phyloP scores from a whole-genome alignment of 2,329 filamentous ascomycete genomes.

The Pseudocercospora fuligena region DNA sequence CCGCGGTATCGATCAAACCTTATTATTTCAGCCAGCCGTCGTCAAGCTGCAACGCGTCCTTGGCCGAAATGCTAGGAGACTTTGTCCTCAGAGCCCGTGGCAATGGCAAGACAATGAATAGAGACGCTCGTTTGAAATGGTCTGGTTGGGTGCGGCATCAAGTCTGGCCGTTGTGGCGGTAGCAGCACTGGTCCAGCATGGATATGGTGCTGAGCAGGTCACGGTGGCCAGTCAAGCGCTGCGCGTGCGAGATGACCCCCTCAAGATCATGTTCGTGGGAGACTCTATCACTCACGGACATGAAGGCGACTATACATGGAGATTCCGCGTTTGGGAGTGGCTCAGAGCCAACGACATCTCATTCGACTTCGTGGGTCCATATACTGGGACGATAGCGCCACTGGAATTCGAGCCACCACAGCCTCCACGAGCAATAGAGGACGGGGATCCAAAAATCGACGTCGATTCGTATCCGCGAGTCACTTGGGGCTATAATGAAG shows the following conservation, averaged over 20 bases:
- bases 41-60: background rate
- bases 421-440: constrained; percentile 10
- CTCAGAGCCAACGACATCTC: constrained; percentile 35
- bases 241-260: background rate
- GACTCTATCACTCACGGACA: constrained; percentile 34
- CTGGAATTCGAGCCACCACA: constrained; percentile 7
- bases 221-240: background rate
- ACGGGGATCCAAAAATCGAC: background rate
- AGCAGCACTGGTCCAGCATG: background rate
- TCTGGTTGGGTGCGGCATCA: background rate
- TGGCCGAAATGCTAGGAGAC: background rate
- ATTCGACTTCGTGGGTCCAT: constrained; percentile 45
- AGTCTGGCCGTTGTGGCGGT: background rate
- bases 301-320: constrained; percentile 52
- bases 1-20: background rate
- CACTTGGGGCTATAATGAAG: constrained; percentile 41
- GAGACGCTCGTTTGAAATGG: background rate
- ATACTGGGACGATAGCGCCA: constrained; percentile 24
- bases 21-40: background rate
- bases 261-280: constrained; percentile 31
- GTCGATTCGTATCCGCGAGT: constrained; percentile 21
- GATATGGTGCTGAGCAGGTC: background rate
- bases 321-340: constrained; percentile 51
- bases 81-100: background rate
- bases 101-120: background rate